Percentiles rank a stretch among this genome's conserved stretches.
Conservation (phyloP, 148 eudicot species). For the Dianthus caryophyllus region DNA sequence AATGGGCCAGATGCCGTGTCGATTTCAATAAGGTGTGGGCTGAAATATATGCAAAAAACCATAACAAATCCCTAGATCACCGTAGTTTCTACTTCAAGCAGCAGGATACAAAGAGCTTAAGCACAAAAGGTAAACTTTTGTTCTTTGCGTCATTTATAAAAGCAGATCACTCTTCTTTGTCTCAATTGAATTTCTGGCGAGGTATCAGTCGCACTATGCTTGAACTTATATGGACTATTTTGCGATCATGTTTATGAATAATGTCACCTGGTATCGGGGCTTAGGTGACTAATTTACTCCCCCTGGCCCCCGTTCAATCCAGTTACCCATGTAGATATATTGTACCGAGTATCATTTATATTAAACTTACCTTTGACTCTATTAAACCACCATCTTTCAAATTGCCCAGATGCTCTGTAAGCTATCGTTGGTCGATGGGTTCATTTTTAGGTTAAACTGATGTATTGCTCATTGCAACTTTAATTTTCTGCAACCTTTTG, state of each 20-base stretch:
- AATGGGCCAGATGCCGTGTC: conserved; percentile 83
- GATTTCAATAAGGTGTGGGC: conserved; percentile 92
- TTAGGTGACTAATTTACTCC: background rate
- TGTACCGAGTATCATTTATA: background rate
- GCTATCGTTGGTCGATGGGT: background rate
- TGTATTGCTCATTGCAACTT: background rate
- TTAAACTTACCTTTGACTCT: background rate
- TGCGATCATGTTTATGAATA: background rate
- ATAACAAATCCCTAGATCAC: conserved; percentile 92
- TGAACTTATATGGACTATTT: background rate
- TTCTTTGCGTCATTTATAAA: background rate
- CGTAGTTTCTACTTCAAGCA: conserved; percentile 96
- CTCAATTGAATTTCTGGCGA: background rate
- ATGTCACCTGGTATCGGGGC: background rate
- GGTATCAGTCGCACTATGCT: conserved; percentile 3
- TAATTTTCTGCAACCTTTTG: background rate
- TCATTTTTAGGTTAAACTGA: background rate
- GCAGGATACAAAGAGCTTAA: conserved; percentile 86
- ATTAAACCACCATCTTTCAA: background rate
- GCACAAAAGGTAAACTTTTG: conserved; percentile 66
- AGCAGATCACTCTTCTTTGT: background rate
- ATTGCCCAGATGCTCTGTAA: background rate
- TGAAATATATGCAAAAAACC: conserved; percentile 77
- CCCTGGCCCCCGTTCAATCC: background rate
- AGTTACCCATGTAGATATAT: background rate